These are phyloP conservation scores for Urostyla sp. DNA, from an alignment of 73 alveolate genomes.

Conservation along the genomic window DNA sequence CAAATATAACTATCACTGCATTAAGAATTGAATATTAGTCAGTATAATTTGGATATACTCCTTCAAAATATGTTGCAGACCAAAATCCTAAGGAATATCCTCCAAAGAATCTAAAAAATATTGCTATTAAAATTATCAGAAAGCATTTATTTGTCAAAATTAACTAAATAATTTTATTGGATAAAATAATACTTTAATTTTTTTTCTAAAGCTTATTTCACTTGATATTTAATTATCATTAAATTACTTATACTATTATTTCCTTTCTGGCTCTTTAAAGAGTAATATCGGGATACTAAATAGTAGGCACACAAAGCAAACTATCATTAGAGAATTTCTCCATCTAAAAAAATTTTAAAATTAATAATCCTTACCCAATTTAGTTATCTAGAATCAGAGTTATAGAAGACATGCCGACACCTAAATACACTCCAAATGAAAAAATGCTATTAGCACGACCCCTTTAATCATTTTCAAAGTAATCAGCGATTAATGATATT, in stretches of 20 bases:
- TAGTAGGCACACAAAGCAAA: not conserved
- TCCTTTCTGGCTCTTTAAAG: slow-evolving; percentile 44
- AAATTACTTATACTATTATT: not conserved
- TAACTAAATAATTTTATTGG: not conserved
- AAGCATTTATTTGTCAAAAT: slow-evolving; percentile 25
- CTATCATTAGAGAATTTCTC: slow-evolving; percentile 46
- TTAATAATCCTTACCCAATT: slow-evolving; percentile 14
- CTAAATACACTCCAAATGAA: slow-evolving; percentile 43
- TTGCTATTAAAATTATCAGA: slow-evolving; percentile 1
- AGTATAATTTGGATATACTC: slow-evolving; percentile 21
- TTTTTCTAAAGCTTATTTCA: slow-evolving; percentile 1
- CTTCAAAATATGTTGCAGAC: slow-evolving; percentile 48
- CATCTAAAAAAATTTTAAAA: slow-evolving; percentile 1
- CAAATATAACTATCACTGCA: slow-evolving; percentile 42
- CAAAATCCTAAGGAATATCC: slow-evolving; percentile 54
- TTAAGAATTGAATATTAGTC: not conserved
- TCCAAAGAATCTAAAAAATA: slow-evolving; percentile 46
- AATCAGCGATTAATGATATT: slow-evolving; percentile 35
- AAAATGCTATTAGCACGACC: slow-evolving; percentile 50
- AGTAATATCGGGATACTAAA: slow-evolving; percentile 3
- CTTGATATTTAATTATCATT: not conserved
- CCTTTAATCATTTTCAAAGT: slow-evolving; percentile 42
- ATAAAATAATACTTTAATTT: slow-evolving; percentile 18
- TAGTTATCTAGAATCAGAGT: slow-evolving; percentile 9
- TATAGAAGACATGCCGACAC: slow-evolving; percentile 38